Base-by-base conservation (phyloP, 2,329 filamentous ascomycete species). In the Fusarium sp. region DNA sequence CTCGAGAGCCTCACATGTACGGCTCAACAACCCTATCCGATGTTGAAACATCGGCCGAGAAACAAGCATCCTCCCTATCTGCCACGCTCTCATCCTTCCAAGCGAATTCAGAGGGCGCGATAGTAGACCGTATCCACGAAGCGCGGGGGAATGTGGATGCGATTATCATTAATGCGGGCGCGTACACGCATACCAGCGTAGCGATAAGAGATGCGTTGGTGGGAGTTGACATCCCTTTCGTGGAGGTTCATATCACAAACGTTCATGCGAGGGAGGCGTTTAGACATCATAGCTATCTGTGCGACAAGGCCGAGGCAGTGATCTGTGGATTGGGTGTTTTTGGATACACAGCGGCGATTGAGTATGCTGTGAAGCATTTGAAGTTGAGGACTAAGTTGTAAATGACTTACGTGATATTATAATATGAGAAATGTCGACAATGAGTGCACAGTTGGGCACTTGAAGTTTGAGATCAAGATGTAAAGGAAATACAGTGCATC, bases 231-330 rank as follows among this genome's bases (percentile, higher is more conserved):
- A 88, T 93, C 21, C 91, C 91, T 0, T 94, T 94, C 71, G 82
- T 94, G 45, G 92, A 95, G 79, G 77, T 93, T n/a, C 91, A 94
- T 76, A 85, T 94, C 33, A 89, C 84, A 55, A 94, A 94, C 76
- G 86, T 94, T 3, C 91, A 94, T 76, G 85, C 87, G 29, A 79
- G 92, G 11, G 92, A 94, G 79, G 72, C 82, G 2, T 94, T 87
- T 72, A 82, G 91, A 52, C 85, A 88, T 68, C 88, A 90, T 66
- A 92, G 89, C 66, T 93, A 90, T 73, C 80, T 94, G 67, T 88
- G 86, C 69, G 91, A 94, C 76, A 94, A 93, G 81, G 91, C 91
- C 0, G 85, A 86, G 25, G 91, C 88, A 0, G 88, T 94, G 11
- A 88, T 95, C 58, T 90, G 88, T 69, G 91, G 91, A 0, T 69